A percentile compares a stretch with the other conserved stretches of the same genome.
Evolutionary conservation across 129 eudicot genomes (phyloP).

Genomic region (Lonicera japonica): DNA sequence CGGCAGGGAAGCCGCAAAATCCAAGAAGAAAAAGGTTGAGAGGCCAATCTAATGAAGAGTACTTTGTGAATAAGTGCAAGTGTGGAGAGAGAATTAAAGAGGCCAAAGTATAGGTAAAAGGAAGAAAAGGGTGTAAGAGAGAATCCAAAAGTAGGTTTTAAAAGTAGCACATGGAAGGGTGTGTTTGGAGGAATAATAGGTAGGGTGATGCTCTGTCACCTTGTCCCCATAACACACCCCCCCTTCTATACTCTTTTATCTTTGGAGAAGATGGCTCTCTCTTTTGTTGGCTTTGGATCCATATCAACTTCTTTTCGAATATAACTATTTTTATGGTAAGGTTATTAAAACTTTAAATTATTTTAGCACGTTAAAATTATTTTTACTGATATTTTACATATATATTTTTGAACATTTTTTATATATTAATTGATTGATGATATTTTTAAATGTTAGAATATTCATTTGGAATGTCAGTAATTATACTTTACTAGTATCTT

Average conservation of each 20-base stretch:
- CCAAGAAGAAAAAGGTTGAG: constrained; percentile 39
- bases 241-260: constrained; percentile 13
- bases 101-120: constrained; percentile 27
- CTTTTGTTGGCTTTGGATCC: constrained; percentile 24
- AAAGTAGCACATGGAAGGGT: constrained; percentile 62
- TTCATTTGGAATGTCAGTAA: no score
- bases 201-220: constrained; percentile 37
- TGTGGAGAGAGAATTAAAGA: constrained; percentile 23
- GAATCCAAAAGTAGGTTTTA: constrained; percentile 44
- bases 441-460: no score
- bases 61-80: constrained; percentile 12
- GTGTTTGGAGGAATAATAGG: constrained; percentile 69
- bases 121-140: constrained; percentile 17
- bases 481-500: no score
- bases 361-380: no score
- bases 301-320: neutral
- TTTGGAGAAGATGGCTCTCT: constrained; percentile 35
- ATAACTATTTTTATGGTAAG: no score
- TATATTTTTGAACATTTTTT: neutral
- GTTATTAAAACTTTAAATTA: no score
- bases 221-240: constrained; percentile 36
- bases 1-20: constrained; percentile 32
- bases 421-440: neutral
- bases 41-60: constrained; percentile 46
- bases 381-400: no score